phyloP scores from a whole-genome alignment of 768 basidiomycete genomes.

The Dendrothele bispora region DNA sequence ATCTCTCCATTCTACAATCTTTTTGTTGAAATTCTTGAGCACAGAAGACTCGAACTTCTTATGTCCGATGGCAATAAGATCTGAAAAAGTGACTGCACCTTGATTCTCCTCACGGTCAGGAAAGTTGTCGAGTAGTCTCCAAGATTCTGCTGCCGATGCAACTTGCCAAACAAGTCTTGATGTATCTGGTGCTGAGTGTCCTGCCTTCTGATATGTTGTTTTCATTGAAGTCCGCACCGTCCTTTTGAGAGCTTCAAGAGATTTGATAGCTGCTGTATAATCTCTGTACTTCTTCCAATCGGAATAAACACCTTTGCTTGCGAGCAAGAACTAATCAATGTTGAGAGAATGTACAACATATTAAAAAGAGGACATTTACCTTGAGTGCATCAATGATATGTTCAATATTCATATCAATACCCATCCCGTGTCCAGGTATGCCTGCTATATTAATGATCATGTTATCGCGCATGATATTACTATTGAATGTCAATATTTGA shows the following conservation, averaged over 20 bases:
- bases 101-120: not conserved
- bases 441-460: conserved; percentile 16
- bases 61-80: not conserved
- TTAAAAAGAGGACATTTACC: not conserved
- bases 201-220: not conserved
- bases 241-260: not conserved
- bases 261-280: not conserved
- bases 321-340: conserved; percentile 8
- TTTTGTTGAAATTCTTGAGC: not conserved
- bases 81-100: not conserved
- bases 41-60: not conserved
- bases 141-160: not conserved
- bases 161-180: not conserved
- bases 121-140: not conserved
- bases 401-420: conserved; percentile 4
- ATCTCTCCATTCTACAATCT: not conserved
- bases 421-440: conserved; percentile 16
- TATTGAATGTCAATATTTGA: not conserved
- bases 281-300: not conserved
- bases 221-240: not conserved
- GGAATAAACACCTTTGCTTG: not conserved
- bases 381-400: not conserved
- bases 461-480: conserved; percentile 17
- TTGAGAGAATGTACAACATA: not conserved
- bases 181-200: not conserved